Evolutionary conservation across 139 green algal genomes (phyloP).

Genomic region (Chlamydomonas sphaeroides): DNA sequence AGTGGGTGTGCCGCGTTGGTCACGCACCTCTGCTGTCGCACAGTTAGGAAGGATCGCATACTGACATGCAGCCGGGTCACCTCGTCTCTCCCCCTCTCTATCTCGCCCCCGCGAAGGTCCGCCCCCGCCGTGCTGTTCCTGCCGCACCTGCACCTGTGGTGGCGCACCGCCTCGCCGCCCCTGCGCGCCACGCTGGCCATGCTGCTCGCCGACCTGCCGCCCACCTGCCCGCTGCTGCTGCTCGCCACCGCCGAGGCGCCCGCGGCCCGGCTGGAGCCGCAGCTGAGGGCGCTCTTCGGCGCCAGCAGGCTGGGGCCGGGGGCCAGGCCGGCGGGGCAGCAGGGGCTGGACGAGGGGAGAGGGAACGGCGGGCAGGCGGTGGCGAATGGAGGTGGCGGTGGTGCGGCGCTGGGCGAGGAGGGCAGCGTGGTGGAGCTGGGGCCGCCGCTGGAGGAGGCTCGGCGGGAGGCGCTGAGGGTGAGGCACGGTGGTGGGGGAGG

Average conservation of each 20-base stretch:
- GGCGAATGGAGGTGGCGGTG: no score
- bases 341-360: no score
- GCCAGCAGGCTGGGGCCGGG: not conserved
- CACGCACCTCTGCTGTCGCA: no score
- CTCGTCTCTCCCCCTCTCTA: no score
- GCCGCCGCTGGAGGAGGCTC: constrained; percentile 25
- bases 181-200: constrained; percentile 82
- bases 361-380: not conserved
- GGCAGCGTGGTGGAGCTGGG: constrained; percentile 49
- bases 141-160: constrained; percentile 80
- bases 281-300: not conserved
- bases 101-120: no score
- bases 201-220: constrained; percentile 86
- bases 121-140: constrained; percentile 91
- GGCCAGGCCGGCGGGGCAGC: no score
- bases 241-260: constrained; percentile 80
- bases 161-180: constrained; percentile 71
- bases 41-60: no score
- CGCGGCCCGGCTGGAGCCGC: constrained; percentile 49
- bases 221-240: constrained; percentile 87
- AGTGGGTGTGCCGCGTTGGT: not conserved
- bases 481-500: not conserved
- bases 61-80: no score
- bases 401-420: not conserved
- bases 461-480: constrained; percentile 53